These are phyloP conservation scores for Penicillium janthinellum DNA, from an alignment of 2,329 filamentous ascomycete species.

Conservation along the genomic window DNA sequence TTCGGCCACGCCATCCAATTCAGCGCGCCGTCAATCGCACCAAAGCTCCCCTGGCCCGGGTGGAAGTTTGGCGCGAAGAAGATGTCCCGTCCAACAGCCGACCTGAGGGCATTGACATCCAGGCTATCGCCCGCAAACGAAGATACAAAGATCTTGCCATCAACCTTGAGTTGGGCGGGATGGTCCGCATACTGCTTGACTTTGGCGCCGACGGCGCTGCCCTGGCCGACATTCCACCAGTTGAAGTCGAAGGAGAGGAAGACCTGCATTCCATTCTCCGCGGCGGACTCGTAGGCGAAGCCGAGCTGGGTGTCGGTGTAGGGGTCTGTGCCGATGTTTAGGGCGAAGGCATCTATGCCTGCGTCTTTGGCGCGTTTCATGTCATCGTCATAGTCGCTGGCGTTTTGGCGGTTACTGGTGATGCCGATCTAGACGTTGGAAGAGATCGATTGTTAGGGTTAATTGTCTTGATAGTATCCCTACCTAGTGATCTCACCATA, in stretches of 20 bases:
- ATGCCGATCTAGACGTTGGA: slow-evolving; percentile 46
- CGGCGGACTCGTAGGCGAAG: slow-evolving; percentile 54
- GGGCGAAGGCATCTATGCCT: slow-evolving; percentile 53
- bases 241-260: slow-evolving; percentile 63
- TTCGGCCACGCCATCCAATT: slow-evolving; percentile 51
- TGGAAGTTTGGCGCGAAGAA: slow-evolving; percentile 57
- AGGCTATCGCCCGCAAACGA: slow-evolving; percentile 56
- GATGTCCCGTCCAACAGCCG: slow-evolving; percentile 48
- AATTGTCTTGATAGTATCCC: too few species aligned
- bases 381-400: slow-evolving; percentile 52
- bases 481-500: slow-evolving; percentile 36
- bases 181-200: slow-evolving; percentile 49
- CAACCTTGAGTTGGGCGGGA: slow-evolving; percentile 53
- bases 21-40: slow-evolving; percentile 45
- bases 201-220: slow-evolving; percentile 47
- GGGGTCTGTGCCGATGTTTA: slow-evolving; percentile 53
- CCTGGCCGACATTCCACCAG: slow-evolving; percentile 46
- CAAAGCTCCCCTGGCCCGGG: slow-evolving; percentile 44
- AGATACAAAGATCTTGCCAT: slow-evolving; percentile 55
- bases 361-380: slow-evolving; percentile 49
- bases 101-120: slow-evolving; percentile 46
- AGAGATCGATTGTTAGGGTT: background rate
- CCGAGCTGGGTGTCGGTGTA: slow-evolving; percentile 50
- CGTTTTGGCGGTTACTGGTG: slow-evolving; percentile 45
- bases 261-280: slow-evolving; percentile 52